phyloP scores from a whole-genome alignment of 768 basidiomycete species.

The Hygrophorus pudorinus region DNA sequence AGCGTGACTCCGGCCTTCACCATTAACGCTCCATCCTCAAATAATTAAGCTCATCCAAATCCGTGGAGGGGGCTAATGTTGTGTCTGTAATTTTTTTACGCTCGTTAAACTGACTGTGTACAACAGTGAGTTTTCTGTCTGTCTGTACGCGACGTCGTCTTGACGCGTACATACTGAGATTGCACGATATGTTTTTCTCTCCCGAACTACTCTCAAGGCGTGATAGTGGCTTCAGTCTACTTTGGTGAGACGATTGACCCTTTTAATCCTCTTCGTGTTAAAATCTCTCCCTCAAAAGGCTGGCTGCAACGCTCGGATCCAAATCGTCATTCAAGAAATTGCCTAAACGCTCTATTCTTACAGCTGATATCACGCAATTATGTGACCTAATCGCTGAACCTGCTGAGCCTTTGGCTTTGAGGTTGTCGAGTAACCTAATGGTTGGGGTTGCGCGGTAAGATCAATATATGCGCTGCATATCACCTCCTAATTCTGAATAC shows the following conservation, averaged over 20 bases:
- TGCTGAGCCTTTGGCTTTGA: slow-evolving; percentile 75
- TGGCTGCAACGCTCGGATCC: slow-evolving; percentile 84
- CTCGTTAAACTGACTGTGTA: no score
- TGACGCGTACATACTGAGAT: background rate
- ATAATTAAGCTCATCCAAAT: background rate
- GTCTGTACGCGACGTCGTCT: slow-evolving; percentile 1
- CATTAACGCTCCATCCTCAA: background rate
- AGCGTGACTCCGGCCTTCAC: background rate
- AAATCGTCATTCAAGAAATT: slow-evolving; percentile 81
- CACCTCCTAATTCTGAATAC: background rate
- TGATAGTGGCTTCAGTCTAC: slow-evolving; percentile 83
- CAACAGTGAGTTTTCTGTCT: background rate
- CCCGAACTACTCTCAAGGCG: slow-evolving; percentile 70
- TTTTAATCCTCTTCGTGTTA: background rate
- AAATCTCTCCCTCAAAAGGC: slow-evolving; percentile 40
- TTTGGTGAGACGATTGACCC: slow-evolving; percentile 44
- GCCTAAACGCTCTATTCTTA: slow-evolving; percentile 73
- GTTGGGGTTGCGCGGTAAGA: slow-evolving; percentile 81
- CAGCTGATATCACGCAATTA: slow-evolving; percentile 72
- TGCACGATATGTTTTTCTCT: slow-evolving; percentile 72
- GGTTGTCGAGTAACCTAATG: slow-evolving; percentile 82
- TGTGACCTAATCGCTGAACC: slow-evolving; percentile 77
- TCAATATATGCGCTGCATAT: background rate
- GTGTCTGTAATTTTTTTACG: background rate
- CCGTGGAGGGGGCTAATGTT: background rate